Evolutionary conservation across 208 protist genomes (phyloP), one percentile per base, ranked within the genome.

Genomic region (Trypanosoma caninum): DNA sequence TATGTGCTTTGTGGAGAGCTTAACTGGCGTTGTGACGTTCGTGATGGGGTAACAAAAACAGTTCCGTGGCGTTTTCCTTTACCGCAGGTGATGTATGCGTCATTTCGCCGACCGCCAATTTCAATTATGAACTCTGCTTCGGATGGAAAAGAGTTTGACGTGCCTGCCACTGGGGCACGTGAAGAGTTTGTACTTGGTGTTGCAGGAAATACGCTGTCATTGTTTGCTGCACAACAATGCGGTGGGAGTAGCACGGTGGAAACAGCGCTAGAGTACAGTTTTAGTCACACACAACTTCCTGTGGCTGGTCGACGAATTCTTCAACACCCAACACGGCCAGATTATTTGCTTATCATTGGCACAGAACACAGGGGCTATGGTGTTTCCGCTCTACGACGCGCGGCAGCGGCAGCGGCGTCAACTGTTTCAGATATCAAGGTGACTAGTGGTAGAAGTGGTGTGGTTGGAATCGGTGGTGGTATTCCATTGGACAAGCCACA

Each of bases 301-400:
- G 74, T 91, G 13, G 82, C 81, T 1, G 83, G 83, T 14, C 78
- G 84, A 7, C 74, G 76, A 5, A 27, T 91, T 23, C 41, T 89
- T 41, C 77, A 80, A 54, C 87, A 94, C 63, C 83, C 87, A 10
- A 94, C 82, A 28, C 71, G 84, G 16, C 60, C 75, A 22, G 52
- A 72, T 8, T 87, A 79, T 67, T 55, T 78, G 18, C 50, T 91
- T 40, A 51, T 94, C 14, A 71, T 77, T 38, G 68, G 74, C 25
- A 76, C 75, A 7, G 82, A 89, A 65, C 84, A 94, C 57, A 75
- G 87, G 53, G 81, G 84, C n/a, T 76, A 87, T 37, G 54, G 65
- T 31, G 52, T 75, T n/a, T 59, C 61, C 8, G 65, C 70, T 10
- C 22, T 74, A 42, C 46, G 54, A 34, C 50, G 72, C 50, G 50